phyloP scores from a whole-genome alignment of 495 filamentous ascomycete species.

The Hypoxylon perforatum region DNA sequence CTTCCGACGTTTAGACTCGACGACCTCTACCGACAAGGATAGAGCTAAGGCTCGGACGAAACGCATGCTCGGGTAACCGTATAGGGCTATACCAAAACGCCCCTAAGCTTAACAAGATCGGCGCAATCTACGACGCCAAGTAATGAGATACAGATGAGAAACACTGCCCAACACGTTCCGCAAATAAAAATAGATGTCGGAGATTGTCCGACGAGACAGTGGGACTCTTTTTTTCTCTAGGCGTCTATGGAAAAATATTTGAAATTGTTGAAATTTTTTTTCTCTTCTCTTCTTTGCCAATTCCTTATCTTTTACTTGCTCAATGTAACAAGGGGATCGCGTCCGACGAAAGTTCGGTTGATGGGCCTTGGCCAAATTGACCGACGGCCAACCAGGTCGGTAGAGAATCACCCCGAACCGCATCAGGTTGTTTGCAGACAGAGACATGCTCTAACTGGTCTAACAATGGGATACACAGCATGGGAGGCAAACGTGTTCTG shows the following conservation, averaged over 20 bases:
- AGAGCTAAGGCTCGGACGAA: conserved; percentile 26
- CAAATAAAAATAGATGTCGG: conserved; percentile 35
- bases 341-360: no score
- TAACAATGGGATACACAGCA: no score
- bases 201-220: conserved; percentile 9
- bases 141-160: conserved; percentile 24
- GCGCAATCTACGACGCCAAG: conserved; percentile 19
- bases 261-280: neutral
- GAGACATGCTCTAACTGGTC: no score
- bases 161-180: conserved; percentile 19
- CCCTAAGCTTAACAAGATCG: conserved; percentile 26
- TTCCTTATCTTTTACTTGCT: no score
- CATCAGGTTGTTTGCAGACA: no score
- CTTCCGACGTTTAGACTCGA: conserved; percentile 16
- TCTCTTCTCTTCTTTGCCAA: no score
- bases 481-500: no score
- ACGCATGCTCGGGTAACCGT: conserved; percentile 25
- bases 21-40: conserved; percentile 17
- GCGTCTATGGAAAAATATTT: neutral
- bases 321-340: no score
- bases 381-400: no score
- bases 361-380: no score
- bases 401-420: no score
- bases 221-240: neutral
- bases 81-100: conserved; percentile 22